Conservation (phyloP, 2,329 filamentous ascomycete genomes). For the Berkeleyomyces rouxiae region DNA sequence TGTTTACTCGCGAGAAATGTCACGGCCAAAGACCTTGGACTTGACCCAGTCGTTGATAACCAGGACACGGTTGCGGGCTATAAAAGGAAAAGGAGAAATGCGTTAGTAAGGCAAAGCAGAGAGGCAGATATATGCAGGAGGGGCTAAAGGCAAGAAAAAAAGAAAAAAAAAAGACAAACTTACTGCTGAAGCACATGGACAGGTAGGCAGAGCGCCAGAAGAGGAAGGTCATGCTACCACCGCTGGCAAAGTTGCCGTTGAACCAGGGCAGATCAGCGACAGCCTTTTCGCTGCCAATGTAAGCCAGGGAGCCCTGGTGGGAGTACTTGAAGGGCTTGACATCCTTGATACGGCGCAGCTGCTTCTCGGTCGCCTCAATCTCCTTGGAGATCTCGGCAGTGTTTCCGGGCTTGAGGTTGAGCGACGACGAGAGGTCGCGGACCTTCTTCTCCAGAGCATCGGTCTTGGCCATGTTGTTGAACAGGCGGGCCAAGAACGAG, state of each 20-base stretch:
- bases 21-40: constrained; percentile 89
- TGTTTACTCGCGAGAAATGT: constrained; percentile 69
- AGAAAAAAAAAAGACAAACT: constrained; percentile 27
- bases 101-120: constrained; percentile 15
- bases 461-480: constrained; percentile 98
- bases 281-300: constrained; percentile 95
- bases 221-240: constrained; percentile 85
- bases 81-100: background rate
- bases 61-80: constrained; percentile 83
- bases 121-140: background rate
- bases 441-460: constrained; percentile 66
- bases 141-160: background rate
- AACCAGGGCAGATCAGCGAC: constrained; percentile 96
- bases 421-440: constrained; percentile 43
- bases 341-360: constrained; percentile 78
- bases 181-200: constrained; percentile 99
- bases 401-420: constrained; percentile 46
- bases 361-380: constrained; percentile 75
- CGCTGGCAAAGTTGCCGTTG: constrained; percentile 87
- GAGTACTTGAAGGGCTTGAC: constrained; percentile 97
- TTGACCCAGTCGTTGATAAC: constrained; percentile 94
- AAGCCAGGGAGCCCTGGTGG: constrained; percentile 89
- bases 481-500: constrained; percentile 80
- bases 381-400: constrained; percentile 52
- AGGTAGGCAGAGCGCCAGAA: constrained; percentile 98